These are phyloP conservation scores for Podila horticola DNA, from an alignment of 192 early-diverging fungal genomes.

Conservation along the genomic window DNA sequence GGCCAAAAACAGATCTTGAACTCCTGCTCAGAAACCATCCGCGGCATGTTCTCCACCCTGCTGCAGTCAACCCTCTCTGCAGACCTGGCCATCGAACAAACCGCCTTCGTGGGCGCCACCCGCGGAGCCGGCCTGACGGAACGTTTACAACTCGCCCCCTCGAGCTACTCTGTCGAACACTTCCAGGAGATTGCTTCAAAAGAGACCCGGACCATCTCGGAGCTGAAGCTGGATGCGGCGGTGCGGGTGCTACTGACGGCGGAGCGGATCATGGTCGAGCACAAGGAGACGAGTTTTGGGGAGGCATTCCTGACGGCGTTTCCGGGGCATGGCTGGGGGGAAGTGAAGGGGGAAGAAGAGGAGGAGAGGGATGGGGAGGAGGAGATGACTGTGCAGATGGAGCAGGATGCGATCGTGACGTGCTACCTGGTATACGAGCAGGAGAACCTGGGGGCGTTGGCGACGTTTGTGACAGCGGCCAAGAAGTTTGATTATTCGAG, in stretches of 20 bases:
- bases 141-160: not conserved
- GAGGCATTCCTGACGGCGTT: constrained; percentile 25
- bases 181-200: constrained; percentile 7
- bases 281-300: constrained; percentile 17
- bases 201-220: constrained; percentile 25
- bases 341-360: not conserved
- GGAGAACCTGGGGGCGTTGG: not conserved
- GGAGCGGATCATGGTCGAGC: constrained; percentile 21
- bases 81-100: not conserved
- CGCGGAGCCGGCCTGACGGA: not conserved
- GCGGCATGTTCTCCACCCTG: constrained; percentile 26
- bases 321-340: constrained; percentile 29
- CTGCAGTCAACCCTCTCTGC: constrained; percentile 7
- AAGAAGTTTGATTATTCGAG: constrained; percentile 27
- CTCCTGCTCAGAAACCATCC: constrained; percentile 7
- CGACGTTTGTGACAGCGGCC: constrained; percentile 17
- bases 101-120: not conserved
- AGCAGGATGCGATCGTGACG: constrained; percentile 32
- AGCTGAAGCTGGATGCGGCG: constrained; percentile 18
- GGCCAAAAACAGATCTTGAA: constrained; percentile 46
- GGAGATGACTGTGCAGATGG: constrained; percentile 40
- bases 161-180: not conserved
- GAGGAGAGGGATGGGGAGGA: constrained; percentile 18
- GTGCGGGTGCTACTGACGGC: constrained; percentile 16
- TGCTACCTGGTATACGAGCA: constrained; percentile 22